A percentile compares a stretch with the other conserved stretches of the same genome.
Conservation (phyloP, 257 asterid genomes). For the Agastache rugosa region DNA sequence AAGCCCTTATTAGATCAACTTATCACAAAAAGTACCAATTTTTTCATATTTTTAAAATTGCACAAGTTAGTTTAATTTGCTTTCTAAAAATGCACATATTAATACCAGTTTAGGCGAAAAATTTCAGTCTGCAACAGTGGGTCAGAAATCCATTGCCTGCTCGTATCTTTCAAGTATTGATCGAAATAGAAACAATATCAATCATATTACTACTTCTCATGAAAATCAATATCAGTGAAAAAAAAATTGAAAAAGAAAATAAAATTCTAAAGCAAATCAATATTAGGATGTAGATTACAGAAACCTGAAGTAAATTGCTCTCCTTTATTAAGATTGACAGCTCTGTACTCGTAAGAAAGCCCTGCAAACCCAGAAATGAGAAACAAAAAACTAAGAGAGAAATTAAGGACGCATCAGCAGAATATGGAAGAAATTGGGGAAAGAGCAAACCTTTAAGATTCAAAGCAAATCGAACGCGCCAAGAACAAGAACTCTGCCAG, state of each 20-base stretch:
- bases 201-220: neutral
- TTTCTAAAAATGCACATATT: neutral
- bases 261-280: too few species aligned
- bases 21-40: neutral
- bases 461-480: slow-evolving; percentile 88
- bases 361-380: slow-evolving; percentile 44
- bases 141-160: neutral
- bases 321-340: slow-evolving; percentile 69
- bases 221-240: neutral
- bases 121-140: neutral
- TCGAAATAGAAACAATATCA: neutral
- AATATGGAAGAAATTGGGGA: neutral
- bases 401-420: neutral
- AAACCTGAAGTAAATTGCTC: slow-evolving; percentile 73
- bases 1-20: neutral
- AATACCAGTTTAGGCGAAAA: neutral
- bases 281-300: neutral
- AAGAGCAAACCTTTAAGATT: slow-evolving; percentile 63
- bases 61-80: neutral
- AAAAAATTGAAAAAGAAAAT: neutral
- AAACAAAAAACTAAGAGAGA: neutral
- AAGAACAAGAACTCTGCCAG: slow-evolving; percentile 88
- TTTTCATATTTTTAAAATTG: neutral
- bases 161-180: neutral
- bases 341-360: slow-evolving; percentile 70